phyloP scores from a whole-genome alignment of 2,329 filamentous ascomycete species.

The Graphium sp. region DNA sequence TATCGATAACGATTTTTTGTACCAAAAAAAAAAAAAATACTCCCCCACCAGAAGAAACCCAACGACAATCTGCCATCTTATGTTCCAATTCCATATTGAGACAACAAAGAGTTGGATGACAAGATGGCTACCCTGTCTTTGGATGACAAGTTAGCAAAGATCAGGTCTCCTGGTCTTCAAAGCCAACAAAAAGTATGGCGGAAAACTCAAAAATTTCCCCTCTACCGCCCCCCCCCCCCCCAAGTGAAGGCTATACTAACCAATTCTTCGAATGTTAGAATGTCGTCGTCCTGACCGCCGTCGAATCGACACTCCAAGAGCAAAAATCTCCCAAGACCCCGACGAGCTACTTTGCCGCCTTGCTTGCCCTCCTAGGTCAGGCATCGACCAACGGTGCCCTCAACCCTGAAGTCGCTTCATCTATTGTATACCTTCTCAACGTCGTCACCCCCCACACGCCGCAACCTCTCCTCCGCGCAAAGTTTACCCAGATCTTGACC shows the following conservation, averaged over 20 bases:
- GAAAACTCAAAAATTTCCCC: constrained; percentile 2
- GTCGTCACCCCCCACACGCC: constrained; percentile 75
- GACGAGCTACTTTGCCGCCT: constrained; percentile 90
- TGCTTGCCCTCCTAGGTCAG: constrained; percentile 73
- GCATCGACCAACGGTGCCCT: constrained; percentile 50
- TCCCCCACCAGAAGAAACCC: no score
- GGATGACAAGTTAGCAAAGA: constrained; percentile 90
- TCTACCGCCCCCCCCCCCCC: constrained; percentile 2
- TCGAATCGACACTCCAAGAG: constrained; percentile 83
- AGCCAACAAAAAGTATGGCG: constrained; percentile 79
- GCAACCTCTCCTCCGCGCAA: constrained; percentile 73
- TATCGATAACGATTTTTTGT: not conserved
- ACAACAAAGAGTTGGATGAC: no score
- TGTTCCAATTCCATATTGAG: no score
- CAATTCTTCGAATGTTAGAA: constrained; percentile 45
- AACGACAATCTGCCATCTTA: not conserved
- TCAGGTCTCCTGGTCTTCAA: constrained; percentile 89
- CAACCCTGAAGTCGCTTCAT: constrained; percentile 69
- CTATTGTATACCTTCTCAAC: constrained; percentile 91
- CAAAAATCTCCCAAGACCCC: constrained; percentile 71
- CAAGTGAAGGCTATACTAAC: no score
- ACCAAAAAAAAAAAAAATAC: not conserved
- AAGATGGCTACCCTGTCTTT: constrained; percentile 37
- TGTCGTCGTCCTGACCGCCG: constrained; percentile 70
- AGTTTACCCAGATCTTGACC: constrained; percentile 86